Base-by-base conservation (phyloP, 352 stramenopile genomes). In the Thraustochytrium striatum region DNA sequence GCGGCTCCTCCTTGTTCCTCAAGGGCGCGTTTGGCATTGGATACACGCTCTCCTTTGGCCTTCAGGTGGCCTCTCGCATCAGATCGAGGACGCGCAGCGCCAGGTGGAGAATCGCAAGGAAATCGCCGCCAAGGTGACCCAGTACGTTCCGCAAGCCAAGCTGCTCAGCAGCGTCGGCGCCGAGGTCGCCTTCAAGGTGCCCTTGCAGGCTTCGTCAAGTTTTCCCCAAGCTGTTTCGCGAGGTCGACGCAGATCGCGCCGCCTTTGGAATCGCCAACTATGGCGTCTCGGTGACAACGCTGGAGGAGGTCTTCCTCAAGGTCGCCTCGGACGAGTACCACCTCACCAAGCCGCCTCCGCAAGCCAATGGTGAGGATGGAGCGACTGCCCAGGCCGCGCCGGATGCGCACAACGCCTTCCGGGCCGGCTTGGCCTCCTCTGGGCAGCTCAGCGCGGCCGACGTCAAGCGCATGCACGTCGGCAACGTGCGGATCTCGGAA, bases 241-340 rank as follows among this genome's bases (percentile, higher is more conserved):
- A 84, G 19, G 82, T 96, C 2, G 91, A 96, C 21, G 38, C 57
- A 0, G 43, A 88, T 0, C 85, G 86, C 3, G 47, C 83, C 9
- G 57, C 41, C 19, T 33, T 82, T 0, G 78, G 72, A 8, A n/a
- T 82, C 11, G 41, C 50, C 16, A 73, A 52, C 28, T 82, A 62
- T 25, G 82, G 83, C 11, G 61, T 86, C n/a, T 78, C 81, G 9
- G 80, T 85, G 28, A 94, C 90, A 21, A 93, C 90, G 9, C 69
- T 95, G 33, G 90, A 95, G 65, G 89, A 94, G 82, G 90, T 95
- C 9, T 95, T 95, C 83, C 90, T 95, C 82, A 94, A 93, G 70
- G 89, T 94, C 5, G 90, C 90, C 30, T 70, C 59, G 59, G n/a
- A n/a, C n/a, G n/a, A n/a, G n/a, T n/a, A n/a, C n/a, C n/a, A n/a